Percentiles rank a stretch among this genome's conserved stretches.
Evolutionary conservation across 257 asterid genomes (phyloP).

Genomic region (Solanum tarijense): DNA sequence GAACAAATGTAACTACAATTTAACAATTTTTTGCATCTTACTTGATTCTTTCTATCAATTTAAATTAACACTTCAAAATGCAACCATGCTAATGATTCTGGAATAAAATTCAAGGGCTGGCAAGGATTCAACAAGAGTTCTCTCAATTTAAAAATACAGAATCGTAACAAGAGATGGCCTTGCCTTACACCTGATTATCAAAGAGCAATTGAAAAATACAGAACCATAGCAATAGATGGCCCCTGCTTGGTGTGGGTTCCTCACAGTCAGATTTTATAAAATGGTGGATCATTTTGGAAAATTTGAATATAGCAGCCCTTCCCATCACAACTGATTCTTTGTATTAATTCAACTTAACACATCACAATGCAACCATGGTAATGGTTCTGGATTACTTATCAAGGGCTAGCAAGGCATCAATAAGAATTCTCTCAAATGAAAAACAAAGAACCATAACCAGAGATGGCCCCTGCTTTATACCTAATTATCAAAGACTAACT

Average conservation of each 20-base stretch:
- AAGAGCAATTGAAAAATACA: too few species aligned
- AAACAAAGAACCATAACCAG: background rate
- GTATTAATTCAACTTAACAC: background rate
- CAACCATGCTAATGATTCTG: background rate
- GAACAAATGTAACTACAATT: background rate
- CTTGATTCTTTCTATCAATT: too few species aligned
- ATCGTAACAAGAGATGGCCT: too few species aligned
- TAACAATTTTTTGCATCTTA: background rate
- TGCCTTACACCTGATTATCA: too few species aligned
- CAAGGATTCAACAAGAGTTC: background rate
- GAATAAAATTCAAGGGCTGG: background rate
- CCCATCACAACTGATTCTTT: background rate
- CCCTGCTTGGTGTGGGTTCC: background rate
- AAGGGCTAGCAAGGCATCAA: background rate
- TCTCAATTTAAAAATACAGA: background rate
- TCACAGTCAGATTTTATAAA: too few species aligned
- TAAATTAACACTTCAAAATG: background rate
- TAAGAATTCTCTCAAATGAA: background rate
- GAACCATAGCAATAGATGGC: too few species aligned
- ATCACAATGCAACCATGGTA: background rate
- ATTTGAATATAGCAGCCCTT: conserved; percentile 24
- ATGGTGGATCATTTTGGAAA: background rate
- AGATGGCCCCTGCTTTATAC: too few species aligned
- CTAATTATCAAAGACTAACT: too few species aligned
- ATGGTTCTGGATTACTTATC: too few species aligned